Percentiles rank a stretch among this genome's conserved stretches.
Conservation (phyloP, 2,329 filamentous ascomycete genomes). For the Plectosphaerella sp. region DNA sequence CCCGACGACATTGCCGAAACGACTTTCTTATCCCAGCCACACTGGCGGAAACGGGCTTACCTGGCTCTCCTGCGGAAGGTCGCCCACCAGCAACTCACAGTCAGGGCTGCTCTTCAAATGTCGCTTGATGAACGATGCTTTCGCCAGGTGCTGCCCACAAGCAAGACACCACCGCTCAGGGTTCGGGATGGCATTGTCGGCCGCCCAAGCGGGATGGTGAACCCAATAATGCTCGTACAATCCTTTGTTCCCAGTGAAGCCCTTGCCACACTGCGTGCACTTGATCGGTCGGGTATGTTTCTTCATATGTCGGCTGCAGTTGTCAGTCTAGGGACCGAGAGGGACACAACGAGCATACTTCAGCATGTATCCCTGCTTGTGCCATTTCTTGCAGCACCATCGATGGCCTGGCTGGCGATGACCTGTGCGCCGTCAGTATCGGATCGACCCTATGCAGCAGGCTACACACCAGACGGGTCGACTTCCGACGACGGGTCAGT, state of each 20-base stretch:
- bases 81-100: background rate
- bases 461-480: no score
- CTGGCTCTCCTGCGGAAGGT: background rate
- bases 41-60: background rate
- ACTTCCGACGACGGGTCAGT: no score
- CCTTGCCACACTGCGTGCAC: background rate
- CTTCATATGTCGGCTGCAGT: background rate
- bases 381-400: no score
- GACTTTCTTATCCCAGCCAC: no score
- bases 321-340: no score
- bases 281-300: background rate
- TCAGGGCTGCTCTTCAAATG: background rate
- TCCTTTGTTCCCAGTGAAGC: background rate
- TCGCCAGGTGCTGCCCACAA: background rate
- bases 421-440: no score
- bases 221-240: background rate
- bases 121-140: background rate
- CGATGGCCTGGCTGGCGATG: no score
- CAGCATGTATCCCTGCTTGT: no score
- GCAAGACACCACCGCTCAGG: background rate
- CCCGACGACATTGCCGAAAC: no score
- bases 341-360: no score
- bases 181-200: background rate
- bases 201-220: background rate
- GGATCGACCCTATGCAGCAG: no score